A percentile compares a stretch with the other conserved stretches of the same genome.
Conservation (phyloP, 371 early-diverging fungal species). For the Mortierella sp. region DNA sequence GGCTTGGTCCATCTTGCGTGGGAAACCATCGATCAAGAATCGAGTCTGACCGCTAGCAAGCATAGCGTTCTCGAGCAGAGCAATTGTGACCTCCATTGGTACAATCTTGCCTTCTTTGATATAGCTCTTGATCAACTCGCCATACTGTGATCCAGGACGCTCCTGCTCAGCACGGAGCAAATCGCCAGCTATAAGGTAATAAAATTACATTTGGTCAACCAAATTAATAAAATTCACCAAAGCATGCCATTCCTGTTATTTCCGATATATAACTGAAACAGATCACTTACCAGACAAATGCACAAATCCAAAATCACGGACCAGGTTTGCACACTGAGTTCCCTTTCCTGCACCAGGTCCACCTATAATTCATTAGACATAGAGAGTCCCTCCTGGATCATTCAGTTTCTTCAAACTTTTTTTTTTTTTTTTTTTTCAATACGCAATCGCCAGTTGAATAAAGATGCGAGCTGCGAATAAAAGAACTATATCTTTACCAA, state of each 20-base stretch:
- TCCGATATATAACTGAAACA: not conserved
- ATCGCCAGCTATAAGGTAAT: conserved; percentile 84
- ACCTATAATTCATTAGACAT: conserved; percentile 59
- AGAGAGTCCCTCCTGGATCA: not conserved
- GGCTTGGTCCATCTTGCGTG: conserved; percentile 95
- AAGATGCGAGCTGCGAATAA: not conserved
- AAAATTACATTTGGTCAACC: not conserved
- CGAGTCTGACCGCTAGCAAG: conserved; percentile 70
- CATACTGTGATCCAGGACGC: conserved; percentile 87
- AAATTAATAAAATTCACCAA: not conserved
- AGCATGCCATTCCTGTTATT: not conserved
- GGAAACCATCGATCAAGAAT: conserved; percentile 98
- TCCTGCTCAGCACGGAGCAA: conserved; percentile 93
- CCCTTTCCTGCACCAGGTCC: conserved; percentile 96
- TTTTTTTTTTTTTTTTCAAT: too few species aligned
- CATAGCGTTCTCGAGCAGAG: conserved; percentile 91
- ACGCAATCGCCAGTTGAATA: not conserved
- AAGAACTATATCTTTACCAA: conserved; percentile 62
- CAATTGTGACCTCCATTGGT: conserved; percentile 95
- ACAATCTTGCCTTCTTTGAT: conserved; percentile 97
- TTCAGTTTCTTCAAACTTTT: not conserved
- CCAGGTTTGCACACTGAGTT: conserved; percentile 92
- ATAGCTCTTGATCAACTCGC: conserved; percentile 89
- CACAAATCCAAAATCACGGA: conserved; percentile 91
- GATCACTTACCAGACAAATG: conserved; percentile 86